A percentile compares a stretch with the other conserved stretches of the same genome.
phyloP scores from a whole-genome alignment of 495 filamentous ascomycete genomes.

The Thozetella sp. region DNA sequence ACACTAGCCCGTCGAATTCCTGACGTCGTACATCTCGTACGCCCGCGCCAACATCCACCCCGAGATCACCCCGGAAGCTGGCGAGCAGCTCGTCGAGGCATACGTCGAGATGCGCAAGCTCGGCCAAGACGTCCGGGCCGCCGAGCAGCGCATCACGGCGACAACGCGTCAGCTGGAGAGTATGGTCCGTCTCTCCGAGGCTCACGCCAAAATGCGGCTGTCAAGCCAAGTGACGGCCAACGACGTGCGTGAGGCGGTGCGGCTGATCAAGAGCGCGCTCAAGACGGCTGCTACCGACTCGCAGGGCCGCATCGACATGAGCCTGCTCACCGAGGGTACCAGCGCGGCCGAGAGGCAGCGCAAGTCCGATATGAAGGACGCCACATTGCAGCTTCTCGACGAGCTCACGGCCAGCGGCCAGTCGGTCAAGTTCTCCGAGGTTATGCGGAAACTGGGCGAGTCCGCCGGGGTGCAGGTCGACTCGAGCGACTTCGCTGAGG shows the following conservation, averaged over 20 bases:
- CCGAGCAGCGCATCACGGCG: conserved; percentile 95
- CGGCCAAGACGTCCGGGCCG: conserved; percentile 89
- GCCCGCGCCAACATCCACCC: conserved; percentile 88
- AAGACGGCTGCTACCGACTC: conserved; percentile 95
- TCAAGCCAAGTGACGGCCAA: conserved; percentile 71
- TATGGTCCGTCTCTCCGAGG: conserved; percentile 95
- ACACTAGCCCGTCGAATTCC: conserved; percentile 81
- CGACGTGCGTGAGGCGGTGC: conserved; percentile 89
- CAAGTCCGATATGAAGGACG: conserved; percentile 83
- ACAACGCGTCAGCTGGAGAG: conserved; percentile 95
- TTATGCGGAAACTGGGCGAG: conserved; percentile 73
- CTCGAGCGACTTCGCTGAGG: conserved; percentile 76
- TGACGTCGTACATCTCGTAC: conserved; percentile 97
- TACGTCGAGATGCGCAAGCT: conserved; percentile 97
- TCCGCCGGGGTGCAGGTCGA: conserved; percentile 75
- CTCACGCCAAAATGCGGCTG: conserved; percentile 96
- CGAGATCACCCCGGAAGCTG: conserved; percentile 73
- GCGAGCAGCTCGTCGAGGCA: conserved; percentile 75
- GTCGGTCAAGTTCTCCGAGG: conserved; percentile 74
- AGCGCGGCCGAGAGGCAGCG: conserved; percentile 79
- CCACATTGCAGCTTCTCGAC: conserved; percentile 72
- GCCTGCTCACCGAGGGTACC: conserved; percentile 87
- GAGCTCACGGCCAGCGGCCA: conserved; percentile 72
- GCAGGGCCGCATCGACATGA: conserved; percentile 97
- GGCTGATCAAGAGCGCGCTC: conserved; percentile 90